phyloP scores from a whole-genome alignment of 768 basidiomycete species.

The Suillus ampliporus region DNA sequence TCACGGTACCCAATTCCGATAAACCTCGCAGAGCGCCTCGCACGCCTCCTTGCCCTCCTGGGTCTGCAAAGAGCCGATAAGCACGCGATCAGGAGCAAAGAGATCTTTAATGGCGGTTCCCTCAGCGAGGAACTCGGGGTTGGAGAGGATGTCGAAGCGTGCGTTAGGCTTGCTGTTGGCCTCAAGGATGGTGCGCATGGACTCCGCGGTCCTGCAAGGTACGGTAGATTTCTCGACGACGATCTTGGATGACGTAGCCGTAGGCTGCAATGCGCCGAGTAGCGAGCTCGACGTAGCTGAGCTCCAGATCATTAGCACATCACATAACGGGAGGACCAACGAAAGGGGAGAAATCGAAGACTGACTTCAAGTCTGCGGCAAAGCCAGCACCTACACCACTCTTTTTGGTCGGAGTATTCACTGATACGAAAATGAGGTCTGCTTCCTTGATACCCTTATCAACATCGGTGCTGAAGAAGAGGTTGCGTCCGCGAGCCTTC shows the following conservation, averaged over 20 bases:
- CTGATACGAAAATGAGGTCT: conserved; percentile 97
- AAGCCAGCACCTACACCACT: conserved; percentile 96
- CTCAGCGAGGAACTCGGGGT: conserved; percentile 99
- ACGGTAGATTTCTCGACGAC: conserved; percentile 99
- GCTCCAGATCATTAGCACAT: conserved; percentile 2
- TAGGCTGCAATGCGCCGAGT: conserved; percentile 94
- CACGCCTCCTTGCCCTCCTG: conserved; percentile 85
- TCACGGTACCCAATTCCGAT: conserved; percentile 96
- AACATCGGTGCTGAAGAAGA: conserved; percentile 96
- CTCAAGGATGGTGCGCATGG: conserved; percentile 99
- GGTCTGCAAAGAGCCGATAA: conserved; percentile 95
- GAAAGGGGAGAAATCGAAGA: conserved; percentile 23
- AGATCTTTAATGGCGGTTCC: conserved; percentile 95
- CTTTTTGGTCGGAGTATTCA: conserved; percentile 99
- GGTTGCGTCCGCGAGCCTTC: conserved; percentile 88
- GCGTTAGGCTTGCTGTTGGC: conserved; percentile 94
- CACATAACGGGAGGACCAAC: conserved; percentile 9
- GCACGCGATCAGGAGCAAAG: conserved; percentile 89
- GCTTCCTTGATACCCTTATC: conserved; percentile 93
- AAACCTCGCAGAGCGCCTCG: conserved; percentile 75
- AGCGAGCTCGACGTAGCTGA: conserved; percentile 94
- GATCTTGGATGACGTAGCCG: conserved; percentile 92
- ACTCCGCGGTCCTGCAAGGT: conserved; percentile 97
- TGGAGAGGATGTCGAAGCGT: conserved; percentile 97
- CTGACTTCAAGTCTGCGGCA: conserved; percentile 97